phyloP scores from a whole-genome alignment of 2,329 filamentous ascomycete species.

The Alternaria sp. region DNA sequence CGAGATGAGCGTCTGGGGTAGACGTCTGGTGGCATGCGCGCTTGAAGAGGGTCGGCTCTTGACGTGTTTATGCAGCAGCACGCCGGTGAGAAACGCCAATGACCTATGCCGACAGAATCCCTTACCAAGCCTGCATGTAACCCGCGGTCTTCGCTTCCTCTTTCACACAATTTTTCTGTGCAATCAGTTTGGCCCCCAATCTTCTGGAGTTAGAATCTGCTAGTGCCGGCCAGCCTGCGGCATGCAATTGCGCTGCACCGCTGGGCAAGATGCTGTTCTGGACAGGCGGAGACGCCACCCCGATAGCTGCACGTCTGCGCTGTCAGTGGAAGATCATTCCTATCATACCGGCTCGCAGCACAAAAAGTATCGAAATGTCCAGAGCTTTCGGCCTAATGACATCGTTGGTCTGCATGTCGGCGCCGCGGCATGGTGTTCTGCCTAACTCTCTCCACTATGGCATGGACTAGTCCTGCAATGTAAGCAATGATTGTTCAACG shows the following conservation, averaged over 20 bases:
- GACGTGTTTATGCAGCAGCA: conserved; percentile 47
- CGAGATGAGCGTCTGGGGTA: conserved; percentile 35
- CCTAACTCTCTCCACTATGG: conserved; percentile 26
- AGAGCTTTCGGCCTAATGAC: conserved; percentile 17
- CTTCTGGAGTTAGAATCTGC: conserved; percentile 13
- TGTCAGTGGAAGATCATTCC: conserved; percentile 4
- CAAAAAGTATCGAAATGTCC: conserved; percentile 3
- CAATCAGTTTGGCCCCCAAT: conserved; percentile 41
- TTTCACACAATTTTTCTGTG: conserved; percentile 28
- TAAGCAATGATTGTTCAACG: conserved; percentile 25
- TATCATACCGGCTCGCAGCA: neutral
- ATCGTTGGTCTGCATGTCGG: conserved; percentile 21
- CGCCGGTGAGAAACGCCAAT: conserved; percentile 43
- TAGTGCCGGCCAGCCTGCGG: conserved; percentile 16
- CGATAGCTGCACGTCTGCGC: conserved; percentile 11
- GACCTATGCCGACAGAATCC: conserved; percentile 41
- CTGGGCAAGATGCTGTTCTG: conserved; percentile 15
- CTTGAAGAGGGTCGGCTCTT: conserved; percentile 36
- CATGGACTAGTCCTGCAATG: conserved; percentile 28
- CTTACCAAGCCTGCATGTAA: conserved; percentile 42
- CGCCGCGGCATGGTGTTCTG: conserved; percentile 24
- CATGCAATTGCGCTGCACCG: conserved; percentile 17
- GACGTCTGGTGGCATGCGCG: conserved; percentile 29
- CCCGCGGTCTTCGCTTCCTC: conserved; percentile 36
- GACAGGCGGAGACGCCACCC: conserved; percentile 16